Evolutionary conservation across 2,329 filamentous ascomycete genomes (phyloP).

Genomic region (Aspergillus texensis): DNA sequence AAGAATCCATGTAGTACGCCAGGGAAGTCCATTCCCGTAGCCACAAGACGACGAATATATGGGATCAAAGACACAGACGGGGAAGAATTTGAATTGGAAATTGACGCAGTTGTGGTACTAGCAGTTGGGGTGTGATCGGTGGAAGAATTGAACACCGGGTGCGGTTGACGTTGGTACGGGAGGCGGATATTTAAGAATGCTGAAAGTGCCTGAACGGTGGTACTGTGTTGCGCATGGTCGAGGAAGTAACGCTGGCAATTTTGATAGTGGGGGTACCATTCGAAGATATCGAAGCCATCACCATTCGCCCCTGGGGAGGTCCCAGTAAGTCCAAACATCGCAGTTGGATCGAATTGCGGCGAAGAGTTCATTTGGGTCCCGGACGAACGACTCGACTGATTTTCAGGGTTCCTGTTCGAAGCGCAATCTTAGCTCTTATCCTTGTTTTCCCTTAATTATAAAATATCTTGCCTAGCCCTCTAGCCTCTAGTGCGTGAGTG

Average conservation of each 20-base stretch:
- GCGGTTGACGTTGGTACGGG: conserved; percentile 72
- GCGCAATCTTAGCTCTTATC: conserved; percentile 15
- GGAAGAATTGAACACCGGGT: conserved; percentile 51
- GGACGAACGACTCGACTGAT: conserved; percentile 18
- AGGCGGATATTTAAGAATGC: conserved; percentile 90
- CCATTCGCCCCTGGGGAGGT: conserved; percentile 42
- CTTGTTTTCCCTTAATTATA: conserved; percentile 7
- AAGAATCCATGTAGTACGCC: conserved; percentile 94
- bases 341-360: conserved; percentile 39
- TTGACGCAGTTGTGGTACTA: conserved; percentile 43
- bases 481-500: neutral
- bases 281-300: conserved; percentile 68
- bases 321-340: conserved; percentile 41
- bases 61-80: conserved; percentile 72
- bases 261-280: conserved; percentile 90
- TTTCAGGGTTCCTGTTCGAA: conserved; percentile 24
- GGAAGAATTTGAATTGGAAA: conserved; percentile 41
- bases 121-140: conserved; percentile 42
- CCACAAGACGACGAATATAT: conserved; percentile 86
- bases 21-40: conserved; percentile 86
- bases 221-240: conserved; percentile 83
- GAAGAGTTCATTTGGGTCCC: conserved; percentile 33
- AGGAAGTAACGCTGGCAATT: conserved; percentile 90
- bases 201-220: conserved; percentile 81
- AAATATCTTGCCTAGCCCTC: conserved; percentile 4